Conservation (phyloP, 345 rosid genomes). For the Nephelium lappaceum region DNA sequence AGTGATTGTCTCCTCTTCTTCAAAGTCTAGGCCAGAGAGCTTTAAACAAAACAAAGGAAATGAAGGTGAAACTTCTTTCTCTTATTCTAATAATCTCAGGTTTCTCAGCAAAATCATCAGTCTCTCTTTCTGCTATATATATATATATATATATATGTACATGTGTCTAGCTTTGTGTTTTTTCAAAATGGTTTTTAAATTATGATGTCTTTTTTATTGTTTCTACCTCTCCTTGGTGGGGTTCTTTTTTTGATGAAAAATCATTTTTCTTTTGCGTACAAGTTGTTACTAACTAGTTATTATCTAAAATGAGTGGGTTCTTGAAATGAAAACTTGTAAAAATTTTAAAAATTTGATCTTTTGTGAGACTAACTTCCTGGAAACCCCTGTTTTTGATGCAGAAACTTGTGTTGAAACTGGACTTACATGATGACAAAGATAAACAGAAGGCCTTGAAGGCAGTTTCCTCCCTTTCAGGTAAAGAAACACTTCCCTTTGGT, state of each 20-base stretch:
- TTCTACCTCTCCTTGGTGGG: neutral
- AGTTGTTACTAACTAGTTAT: no score
- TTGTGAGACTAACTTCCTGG: neutral
- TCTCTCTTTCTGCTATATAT: neutral
- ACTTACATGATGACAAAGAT: slow-evolving; percentile 48
- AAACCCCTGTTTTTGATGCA: slow-evolving; percentile 27
- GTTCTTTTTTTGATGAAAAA: neutral
- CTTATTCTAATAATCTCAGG: slow-evolving; percentile 1
- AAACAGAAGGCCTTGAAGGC: slow-evolving; percentile 56
- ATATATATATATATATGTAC: no score
- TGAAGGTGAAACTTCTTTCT: slow-evolving; percentile 35
- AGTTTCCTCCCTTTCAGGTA: slow-evolving; percentile 57
- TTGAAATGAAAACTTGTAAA: no score
- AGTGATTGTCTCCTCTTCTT: neutral
- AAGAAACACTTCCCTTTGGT: neutral
- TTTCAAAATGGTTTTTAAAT: neutral
- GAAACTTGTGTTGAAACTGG: slow-evolving; percentile 67
- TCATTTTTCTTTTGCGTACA: no score
- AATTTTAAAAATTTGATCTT: neutral
- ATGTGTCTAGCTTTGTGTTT: neutral
- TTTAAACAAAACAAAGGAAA: slow-evolving; percentile 18
- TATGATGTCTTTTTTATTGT: neutral
- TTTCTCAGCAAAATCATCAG: slow-evolving; percentile 2
- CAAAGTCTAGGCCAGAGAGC: slow-evolving; percentile 16
- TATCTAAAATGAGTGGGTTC: no score